These are phyloP conservation scores for Geotrichum cucujoidarum DNA, from an alignment of 1,139 yeast species.

Conservation along the genomic window DNA sequence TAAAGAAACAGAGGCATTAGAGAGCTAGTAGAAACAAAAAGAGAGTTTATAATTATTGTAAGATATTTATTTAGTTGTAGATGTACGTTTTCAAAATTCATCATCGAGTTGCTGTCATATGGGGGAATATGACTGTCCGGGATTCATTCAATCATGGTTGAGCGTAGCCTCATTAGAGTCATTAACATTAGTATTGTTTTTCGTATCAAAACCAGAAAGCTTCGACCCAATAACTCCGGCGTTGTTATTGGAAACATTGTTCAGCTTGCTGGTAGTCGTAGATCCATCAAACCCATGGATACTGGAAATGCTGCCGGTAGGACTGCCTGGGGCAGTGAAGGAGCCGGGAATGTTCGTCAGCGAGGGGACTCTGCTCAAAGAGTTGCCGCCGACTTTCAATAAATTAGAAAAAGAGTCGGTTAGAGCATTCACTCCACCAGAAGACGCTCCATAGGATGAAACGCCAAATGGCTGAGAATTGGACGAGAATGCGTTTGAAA, in stretches of 20 bases:
- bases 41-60: neutral
- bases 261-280: conserved; percentile 6
- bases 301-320: conserved; percentile 21
- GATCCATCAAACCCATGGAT: conserved; percentile 17
- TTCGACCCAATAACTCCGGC: conserved; percentile 22
- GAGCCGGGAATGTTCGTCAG: conserved; percentile 16
- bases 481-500: conserved; percentile 12
- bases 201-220: conserved; percentile 20
- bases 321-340: conserved; percentile 19
- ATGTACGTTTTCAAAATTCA: neutral
- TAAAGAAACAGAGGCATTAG: too few relatives aligned
- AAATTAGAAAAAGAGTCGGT: conserved; percentile 29
- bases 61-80: neutral
- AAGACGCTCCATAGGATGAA: conserved; percentile 16
- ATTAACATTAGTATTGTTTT: conserved; percentile 21
- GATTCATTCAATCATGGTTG: conserved; percentile 20
- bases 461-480: conserved; percentile 18
- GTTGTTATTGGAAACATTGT: conserved; percentile 3
- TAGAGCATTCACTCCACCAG: conserved; percentile 22
- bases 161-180: conserved; percentile 23
- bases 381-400: conserved; percentile 26
- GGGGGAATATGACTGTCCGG: conserved; percentile 6
- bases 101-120: neutral
- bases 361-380: conserved; percentile 20
- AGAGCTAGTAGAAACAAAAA: too few relatives aligned